phyloP scores from a whole-genome alignment of 2,329 filamentous ascomycete species.

The Trichoderma sp. region DNA sequence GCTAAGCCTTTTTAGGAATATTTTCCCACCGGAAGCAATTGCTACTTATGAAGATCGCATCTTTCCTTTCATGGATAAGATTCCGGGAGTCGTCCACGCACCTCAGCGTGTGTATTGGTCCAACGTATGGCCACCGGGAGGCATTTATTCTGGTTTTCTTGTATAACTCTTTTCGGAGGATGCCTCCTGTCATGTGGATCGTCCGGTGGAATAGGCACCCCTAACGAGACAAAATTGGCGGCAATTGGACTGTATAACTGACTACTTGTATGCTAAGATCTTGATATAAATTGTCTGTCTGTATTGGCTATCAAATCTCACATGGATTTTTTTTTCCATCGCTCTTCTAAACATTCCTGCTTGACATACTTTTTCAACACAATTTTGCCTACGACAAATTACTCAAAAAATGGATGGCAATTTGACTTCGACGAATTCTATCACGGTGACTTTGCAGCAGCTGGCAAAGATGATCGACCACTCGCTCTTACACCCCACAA shows the following conservation, averaged over 20 bases:
- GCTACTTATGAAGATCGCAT: background rate
- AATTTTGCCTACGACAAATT: background rate
- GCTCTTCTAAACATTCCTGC: background rate
- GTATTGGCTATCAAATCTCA: background rate
- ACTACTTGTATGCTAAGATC: background rate
- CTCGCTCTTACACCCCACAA: background rate
- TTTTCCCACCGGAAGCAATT: background rate
- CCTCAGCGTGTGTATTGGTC: background rate
- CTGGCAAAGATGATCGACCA: background rate
- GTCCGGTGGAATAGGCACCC: background rate
- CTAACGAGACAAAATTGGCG: background rate
- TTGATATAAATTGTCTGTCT: background rate
- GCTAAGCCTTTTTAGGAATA: background rate
- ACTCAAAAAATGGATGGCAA: background rate
- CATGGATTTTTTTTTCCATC: background rate
- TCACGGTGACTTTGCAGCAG: background rate
- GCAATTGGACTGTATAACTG: background rate
- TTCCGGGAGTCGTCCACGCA: too few species aligned
- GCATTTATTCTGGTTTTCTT: background rate
- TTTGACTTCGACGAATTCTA: background rate
- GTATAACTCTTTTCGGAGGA: too few species aligned
- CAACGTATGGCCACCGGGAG: background rate
- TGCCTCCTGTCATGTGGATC: background rate
- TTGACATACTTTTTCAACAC: background rate
- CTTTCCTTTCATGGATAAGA: background rate